Evolutionary conservation across 1,284 basidiomycete species (phyloP).

Genomic region (Ceratobasidium sp.): DNA sequence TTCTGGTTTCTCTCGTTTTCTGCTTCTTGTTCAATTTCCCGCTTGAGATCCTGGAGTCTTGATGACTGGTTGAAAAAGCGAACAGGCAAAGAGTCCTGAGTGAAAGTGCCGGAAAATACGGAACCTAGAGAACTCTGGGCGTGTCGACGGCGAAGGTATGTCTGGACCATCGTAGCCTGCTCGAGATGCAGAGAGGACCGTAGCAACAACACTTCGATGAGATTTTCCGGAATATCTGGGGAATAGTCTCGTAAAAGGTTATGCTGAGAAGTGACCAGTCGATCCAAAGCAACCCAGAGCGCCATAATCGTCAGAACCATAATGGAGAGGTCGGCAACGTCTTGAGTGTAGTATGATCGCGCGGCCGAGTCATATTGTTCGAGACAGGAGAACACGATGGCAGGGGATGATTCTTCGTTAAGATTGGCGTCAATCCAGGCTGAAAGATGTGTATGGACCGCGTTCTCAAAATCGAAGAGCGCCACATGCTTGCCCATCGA

Average conservation of each 20-base stretch:
- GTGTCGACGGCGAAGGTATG: slow-evolving; percentile 55
- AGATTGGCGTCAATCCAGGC: not conserved
- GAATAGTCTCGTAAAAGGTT: slow-evolving; percentile 59
- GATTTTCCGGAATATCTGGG: slow-evolving; percentile 57
- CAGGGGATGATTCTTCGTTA: not conserved
- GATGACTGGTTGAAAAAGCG: slow-evolving; percentile 52
- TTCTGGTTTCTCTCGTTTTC: slow-evolving; percentile 47
- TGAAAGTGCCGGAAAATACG: no score
- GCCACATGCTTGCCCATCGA: not conserved
- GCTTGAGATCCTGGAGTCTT: slow-evolving; percentile 50
- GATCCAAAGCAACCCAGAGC: slow-evolving; percentile 57
- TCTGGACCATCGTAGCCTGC: slow-evolving; percentile 52
- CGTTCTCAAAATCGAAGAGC: slow-evolving; percentile 31
- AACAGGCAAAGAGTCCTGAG: slow-evolving; percentile 52
- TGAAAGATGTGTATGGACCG: not conserved
- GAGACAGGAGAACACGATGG: slow-evolving; percentile 1
- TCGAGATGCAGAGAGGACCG: slow-evolving; percentile 52
- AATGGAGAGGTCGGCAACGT: slow-evolving; percentile 52
- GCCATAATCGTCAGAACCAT: slow-evolving; percentile 57
- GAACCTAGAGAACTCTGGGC: no score
- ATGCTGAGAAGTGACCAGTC: slow-evolving; percentile 52
- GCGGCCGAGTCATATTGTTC: slow-evolving; percentile 14
- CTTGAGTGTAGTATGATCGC: not conserved
- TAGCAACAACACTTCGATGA: slow-evolving; percentile 59
- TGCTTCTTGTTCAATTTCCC: slow-evolving; percentile 53